A percentile compares a stretch with the other conserved stretches of the same genome.
These are phyloP conservation scores for Populus trichocarpa DNA, from an alignment of 441 rosid species.

Conservation along the genomic window DNA sequence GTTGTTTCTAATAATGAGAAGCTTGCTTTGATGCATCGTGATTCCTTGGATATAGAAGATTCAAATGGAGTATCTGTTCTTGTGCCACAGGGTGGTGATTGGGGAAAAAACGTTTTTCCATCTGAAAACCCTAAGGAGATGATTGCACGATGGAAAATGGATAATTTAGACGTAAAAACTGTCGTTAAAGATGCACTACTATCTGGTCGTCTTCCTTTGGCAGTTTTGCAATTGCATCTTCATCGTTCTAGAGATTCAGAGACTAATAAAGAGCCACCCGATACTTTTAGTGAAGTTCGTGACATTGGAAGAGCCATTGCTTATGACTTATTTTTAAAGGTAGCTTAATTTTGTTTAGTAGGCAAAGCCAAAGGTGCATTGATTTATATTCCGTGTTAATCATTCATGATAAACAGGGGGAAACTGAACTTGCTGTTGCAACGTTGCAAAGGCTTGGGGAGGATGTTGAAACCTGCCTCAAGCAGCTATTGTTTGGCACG, in stretches of 20 bases:
- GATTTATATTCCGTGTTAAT: conserved; percentile 31
- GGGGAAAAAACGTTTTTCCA: conserved; percentile 58
- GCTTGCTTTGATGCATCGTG: conserved; percentile 57
- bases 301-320: conserved; percentile 93
- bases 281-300: conserved; percentile 92
- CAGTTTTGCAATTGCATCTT: conserved; percentile 98
- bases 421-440: conserved; percentile 81
- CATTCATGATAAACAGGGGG: conserved; percentile 67
- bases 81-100: conserved; percentile 44
- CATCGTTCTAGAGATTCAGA: conserved; percentile 63
- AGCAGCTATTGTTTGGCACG: conserved; percentile 94
- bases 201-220: conserved; percentile 97
- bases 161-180: conserved; percentile 80
- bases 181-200: conserved; percentile 94
- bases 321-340: conserved; percentile 94
- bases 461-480: conserved; percentile 82
- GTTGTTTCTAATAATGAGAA: conserved; percentile 34
- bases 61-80: conserved; percentile 49
- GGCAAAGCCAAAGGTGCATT: conserved; percentile 12
- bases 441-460: conserved; percentile 97
- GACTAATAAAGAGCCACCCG: conserved; percentile 55
- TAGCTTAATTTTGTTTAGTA: conserved; percentile 36
- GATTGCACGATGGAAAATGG: conserved; percentile 96
- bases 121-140: conserved; percentile 95
- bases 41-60: conserved; percentile 41